phyloP scores from a whole-genome alignment of 169 alveolate genomes.

The Plasmodium yoelii region DNA sequence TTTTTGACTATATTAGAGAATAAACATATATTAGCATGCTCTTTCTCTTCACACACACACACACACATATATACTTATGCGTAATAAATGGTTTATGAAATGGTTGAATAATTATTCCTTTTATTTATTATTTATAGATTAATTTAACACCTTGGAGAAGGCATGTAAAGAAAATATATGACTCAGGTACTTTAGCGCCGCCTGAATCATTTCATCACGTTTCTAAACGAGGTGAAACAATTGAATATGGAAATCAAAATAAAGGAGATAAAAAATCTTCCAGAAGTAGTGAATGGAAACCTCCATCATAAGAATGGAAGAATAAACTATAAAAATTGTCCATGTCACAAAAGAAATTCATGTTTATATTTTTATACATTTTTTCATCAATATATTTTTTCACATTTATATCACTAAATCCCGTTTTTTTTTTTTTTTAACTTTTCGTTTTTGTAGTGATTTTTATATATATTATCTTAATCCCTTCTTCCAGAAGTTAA shows the following conservation, averaged over 20 bases:
- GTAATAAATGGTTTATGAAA: background rate
- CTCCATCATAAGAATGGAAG: constrained; percentile 47
- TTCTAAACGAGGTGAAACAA: constrained; percentile 24
- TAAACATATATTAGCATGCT: background rate
- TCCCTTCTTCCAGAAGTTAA: too few relatives aligned
- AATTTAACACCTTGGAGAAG: constrained; percentile 89
- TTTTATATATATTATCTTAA: too few relatives aligned
- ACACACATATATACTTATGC: background rate
- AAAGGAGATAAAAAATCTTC: constrained; percentile 38
- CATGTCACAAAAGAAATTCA: background rate
- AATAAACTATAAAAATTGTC: background rate
- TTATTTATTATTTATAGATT: constrained; percentile 66
- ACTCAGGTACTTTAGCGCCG: constrained; percentile 77
- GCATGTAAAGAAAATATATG: constrained; percentile 73
- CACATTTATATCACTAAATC: too few relatives aligned
- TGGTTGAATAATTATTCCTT: background rate
- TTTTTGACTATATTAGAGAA: background rate
- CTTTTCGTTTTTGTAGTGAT: too few relatives aligned
- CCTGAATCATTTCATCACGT: constrained; percentile 61
- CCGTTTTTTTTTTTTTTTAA: too few relatives aligned
- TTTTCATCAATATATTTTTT: background rate
- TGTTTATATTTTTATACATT: constrained; percentile 3
- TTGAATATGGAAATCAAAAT: constrained; percentile 34
- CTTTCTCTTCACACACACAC: background rate
- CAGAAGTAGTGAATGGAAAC: constrained; percentile 59